Base-by-base conservation (phyloP, 2,329 filamentous ascomycete genomes). In the Capronia americana region DNA sequence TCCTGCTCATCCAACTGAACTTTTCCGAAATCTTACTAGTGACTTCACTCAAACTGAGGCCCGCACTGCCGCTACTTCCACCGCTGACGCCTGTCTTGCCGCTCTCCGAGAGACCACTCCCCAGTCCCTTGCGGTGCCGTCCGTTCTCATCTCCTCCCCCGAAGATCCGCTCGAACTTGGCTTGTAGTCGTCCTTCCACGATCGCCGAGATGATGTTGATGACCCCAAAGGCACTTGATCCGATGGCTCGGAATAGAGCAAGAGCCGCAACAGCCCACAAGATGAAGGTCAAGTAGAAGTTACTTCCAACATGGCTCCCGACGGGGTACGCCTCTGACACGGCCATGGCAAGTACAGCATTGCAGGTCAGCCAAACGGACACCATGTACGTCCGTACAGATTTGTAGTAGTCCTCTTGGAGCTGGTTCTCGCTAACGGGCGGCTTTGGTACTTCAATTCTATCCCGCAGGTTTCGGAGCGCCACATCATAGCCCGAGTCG, bases 331-430 rank as follows among this genome's bases (percentile, higher is more conserved):
- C 88, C 80, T 99, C 95, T 4, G 87, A 91, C 14, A 98, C 90
- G 1, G 90, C 87, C 95, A 99, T 99, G 76, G 92, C 94, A 44
- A 99, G 88, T 66, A 97, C 88, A 3, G 91, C 92, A 77, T 99
- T 99, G 73, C 89, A 88, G 41, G 96, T 86, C 86, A 99, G 92
- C 95, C 95, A 99, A 55, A 89, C 86, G 51, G 96, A 88, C 12
- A 99, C 95, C 89, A 99, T 96, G 87, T 99, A 99, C 0, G 95
- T 99, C 62, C 95, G 89, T 60, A 99, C 95, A 48, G 90, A 92
- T 78, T 93, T 92, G 85, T 99, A 99, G 85, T 99, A 99, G 80
- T 99, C 95, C 79, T 99, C 95, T 78, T 99, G 95, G 79, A 93
- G 81, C 80, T 98, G 95, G 0, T 87, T 83, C 73, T 97, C 94